Percentiles rank a stretch among this genome's conserved stretches.
Conservation (phyloP, 2,329 filamentous ascomycete genomes). For the Calonectria pseudoturangicola region DNA sequence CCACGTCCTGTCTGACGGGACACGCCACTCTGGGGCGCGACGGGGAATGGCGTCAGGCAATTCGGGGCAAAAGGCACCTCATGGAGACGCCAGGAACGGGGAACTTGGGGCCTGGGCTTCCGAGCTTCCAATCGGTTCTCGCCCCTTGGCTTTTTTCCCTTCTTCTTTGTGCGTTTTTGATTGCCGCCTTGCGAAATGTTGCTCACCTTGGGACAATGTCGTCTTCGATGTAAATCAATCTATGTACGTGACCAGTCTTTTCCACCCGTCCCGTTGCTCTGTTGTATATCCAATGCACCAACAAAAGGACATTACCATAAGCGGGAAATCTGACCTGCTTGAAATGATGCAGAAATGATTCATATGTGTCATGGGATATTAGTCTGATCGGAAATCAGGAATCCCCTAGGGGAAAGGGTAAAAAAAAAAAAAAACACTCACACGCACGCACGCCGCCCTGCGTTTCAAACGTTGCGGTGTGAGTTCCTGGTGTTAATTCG, state of each 20-base stretch:
- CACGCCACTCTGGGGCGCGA: slow-evolving; percentile 48
- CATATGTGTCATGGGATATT: slow-evolving; percentile 13
- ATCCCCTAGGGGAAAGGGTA: neutral
- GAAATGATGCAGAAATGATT: slow-evolving; percentile 3
- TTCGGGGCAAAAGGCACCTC: slow-evolving; percentile 50
- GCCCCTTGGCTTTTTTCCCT: slow-evolving; percentile 10
- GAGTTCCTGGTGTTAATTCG: neutral
- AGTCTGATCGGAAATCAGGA: slow-evolving; percentile 1
- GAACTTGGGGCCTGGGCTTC: slow-evolving; percentile 35
- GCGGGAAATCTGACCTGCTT: slow-evolving; percentile 17
- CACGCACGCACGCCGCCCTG: neutral
- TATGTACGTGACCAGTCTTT: neutral
- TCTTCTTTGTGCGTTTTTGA: neutral
- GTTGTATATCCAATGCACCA: slow-evolving; percentile 19
- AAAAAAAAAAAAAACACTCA: neutral
- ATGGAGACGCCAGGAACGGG: slow-evolving; percentile 46
- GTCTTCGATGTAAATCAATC: neutral
- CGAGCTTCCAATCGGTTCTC: slow-evolving; percentile 33
- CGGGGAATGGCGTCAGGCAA: slow-evolving; percentile 46
- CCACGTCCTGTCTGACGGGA: slow-evolving; percentile 39
- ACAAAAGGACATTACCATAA: slow-evolving; percentile 15
- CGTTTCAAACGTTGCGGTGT: slow-evolving; percentile 22
- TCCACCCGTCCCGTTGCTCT: neutral
- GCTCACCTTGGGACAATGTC: neutral
- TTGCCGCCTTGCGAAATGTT: neutral